These are phyloP conservation scores for Fonsecaea monophora DNA, from an alignment of 2,329 filamentous ascomycete species.

Conservation along the genomic window DNA sequence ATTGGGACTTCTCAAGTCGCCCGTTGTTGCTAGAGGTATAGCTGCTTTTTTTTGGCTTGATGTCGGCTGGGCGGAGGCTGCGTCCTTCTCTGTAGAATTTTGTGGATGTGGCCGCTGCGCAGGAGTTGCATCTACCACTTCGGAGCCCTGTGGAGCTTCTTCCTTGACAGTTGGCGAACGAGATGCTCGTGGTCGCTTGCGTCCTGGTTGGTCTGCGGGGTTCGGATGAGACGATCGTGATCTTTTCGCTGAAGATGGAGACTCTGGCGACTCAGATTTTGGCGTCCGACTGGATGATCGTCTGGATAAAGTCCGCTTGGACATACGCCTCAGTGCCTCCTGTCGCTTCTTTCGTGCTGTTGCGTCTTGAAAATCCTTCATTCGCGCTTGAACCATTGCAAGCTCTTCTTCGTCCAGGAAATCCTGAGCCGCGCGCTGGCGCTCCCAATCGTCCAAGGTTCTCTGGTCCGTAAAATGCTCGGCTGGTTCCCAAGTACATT, in stretches of 20 bases:
- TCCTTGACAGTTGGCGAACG: background rate
- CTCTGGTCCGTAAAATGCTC: constrained; percentile 49
- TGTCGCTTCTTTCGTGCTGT: constrained; percentile 6
- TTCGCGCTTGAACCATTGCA: constrained; percentile 28
- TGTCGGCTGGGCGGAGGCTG: background rate
- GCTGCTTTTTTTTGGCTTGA: background rate
- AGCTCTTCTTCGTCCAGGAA: constrained; percentile 30
- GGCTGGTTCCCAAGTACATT: constrained; percentile 62
- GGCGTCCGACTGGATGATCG: background rate
- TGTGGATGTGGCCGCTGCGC: background rate
- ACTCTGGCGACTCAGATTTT: background rate
- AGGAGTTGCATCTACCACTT: background rate
- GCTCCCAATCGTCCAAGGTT: constrained; percentile 51
- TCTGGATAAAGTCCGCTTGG: background rate
- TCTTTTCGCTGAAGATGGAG: constrained; percentile 2
- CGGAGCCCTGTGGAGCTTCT: background rate
- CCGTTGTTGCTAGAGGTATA: background rate
- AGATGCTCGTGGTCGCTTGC: constrained; percentile 1
- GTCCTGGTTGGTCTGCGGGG: background rate
- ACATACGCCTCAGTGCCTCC: background rate
- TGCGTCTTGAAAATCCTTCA: constrained; percentile 23
- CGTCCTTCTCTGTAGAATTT: background rate
- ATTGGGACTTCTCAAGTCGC: background rate
- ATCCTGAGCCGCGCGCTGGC: constrained; percentile 44
- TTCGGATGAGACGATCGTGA: background rate